These are phyloP conservation scores for Kalmanozyma brasiliensis DNA, from an alignment of 1,284 basidiomycete genomes.

Conservation along the genomic window DNA sequence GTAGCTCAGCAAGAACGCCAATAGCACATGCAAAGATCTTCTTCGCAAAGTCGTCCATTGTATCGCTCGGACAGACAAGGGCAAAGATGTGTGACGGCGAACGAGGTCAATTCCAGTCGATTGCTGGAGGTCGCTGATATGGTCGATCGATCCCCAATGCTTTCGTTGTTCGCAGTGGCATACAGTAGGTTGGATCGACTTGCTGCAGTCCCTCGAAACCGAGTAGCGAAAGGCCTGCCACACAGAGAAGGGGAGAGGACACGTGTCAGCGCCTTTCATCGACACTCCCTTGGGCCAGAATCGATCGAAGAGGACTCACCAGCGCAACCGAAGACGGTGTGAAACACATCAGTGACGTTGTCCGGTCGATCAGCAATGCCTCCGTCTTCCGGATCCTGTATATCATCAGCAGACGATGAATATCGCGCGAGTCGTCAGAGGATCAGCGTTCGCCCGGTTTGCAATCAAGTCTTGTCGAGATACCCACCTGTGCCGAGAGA, in stretches of 20 bases:
- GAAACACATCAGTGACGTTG: conserved; percentile 94
- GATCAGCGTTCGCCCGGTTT: too few species aligned
- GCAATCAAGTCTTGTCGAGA: not conserved
- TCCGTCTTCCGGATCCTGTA: conserved; percentile 86
- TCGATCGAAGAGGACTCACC: conserved; percentile 71
- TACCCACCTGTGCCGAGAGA: conserved; percentile 82
- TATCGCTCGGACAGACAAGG: too few species aligned
- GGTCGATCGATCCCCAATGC: conserved; percentile 52
- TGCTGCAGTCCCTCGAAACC: conserved; percentile 85
- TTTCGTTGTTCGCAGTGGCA: conserved; percentile 81
- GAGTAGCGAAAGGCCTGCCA: conserved; percentile 81
- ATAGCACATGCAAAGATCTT: too few species aligned
- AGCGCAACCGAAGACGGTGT: conserved; percentile 91
- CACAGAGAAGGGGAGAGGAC: not conserved
- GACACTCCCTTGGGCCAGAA: too few species aligned
- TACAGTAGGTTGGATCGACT: conserved; percentile 94
- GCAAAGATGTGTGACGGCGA: too few species aligned
- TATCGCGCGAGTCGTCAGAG: too few species aligned
- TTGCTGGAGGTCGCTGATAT: conserved; percentile 35
- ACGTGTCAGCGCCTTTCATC: not conserved
- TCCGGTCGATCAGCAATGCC: conserved; percentile 95
- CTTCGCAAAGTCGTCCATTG: not conserved
- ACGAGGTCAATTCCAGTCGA: conserved; percentile 16
- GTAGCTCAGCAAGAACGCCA: not conserved
- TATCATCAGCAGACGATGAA: not conserved